These are phyloP conservation scores for Leccinum subgranulosum DNA, from an alignment of 768 basidiomycete species.

Conservation along the genomic window DNA sequence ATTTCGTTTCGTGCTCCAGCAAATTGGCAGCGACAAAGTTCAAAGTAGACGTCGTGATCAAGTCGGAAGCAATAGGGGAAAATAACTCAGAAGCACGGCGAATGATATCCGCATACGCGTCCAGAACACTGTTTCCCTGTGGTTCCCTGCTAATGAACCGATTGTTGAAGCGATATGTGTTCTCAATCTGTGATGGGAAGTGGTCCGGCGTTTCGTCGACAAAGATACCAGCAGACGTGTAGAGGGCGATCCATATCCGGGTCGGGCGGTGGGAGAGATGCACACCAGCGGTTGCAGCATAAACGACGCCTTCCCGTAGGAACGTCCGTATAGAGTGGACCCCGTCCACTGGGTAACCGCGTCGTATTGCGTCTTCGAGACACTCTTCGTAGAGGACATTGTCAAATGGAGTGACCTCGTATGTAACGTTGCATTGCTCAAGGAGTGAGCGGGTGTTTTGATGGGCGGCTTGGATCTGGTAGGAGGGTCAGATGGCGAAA, in stretches of 20 bases:
- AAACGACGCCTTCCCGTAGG: background rate
- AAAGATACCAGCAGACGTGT: background rate
- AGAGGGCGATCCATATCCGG: background rate
- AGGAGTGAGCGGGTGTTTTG: background rate
- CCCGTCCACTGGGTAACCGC: background rate
- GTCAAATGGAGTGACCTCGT: background rate
- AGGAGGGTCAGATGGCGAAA: background rate
- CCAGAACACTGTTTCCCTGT: background rate
- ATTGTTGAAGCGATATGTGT: background rate
- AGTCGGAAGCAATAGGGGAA: background rate
- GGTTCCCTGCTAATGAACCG: background rate
- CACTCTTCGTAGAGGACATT: background rate
- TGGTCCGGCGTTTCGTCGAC: background rate
- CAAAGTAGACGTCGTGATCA: background rate
- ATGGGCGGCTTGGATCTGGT: background rate
- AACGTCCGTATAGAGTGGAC: background rate
- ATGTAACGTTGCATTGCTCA: background rate
- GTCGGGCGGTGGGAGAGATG: background rate
- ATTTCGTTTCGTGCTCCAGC: background rate
- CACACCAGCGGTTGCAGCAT: background rate
- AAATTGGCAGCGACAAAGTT: background rate
- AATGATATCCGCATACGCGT: background rate
- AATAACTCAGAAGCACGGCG: background rate
- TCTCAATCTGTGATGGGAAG: background rate
- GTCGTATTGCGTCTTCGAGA: background rate